Percentiles rank a stretch among this genome's conserved stretches.
These are phyloP conservation scores for Neltuma alba DNA, from an alignment of 306 rosid species.

Conservation along the genomic window DNA sequence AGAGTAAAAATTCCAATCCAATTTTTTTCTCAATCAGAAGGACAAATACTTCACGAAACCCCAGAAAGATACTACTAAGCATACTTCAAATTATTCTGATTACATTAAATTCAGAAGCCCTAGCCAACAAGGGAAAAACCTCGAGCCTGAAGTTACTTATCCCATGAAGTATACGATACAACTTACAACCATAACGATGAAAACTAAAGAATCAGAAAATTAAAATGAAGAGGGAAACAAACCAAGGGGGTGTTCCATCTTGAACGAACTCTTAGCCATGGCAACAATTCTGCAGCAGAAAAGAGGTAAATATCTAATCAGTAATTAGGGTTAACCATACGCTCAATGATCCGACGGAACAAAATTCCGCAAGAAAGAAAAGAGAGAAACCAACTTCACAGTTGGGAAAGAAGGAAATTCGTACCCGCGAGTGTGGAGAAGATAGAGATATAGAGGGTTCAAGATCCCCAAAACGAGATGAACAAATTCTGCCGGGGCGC, in stretches of 20 bases:
- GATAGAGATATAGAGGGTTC: neutral
- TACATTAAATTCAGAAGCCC: neutral
- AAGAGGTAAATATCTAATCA: neutral
- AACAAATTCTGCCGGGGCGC: neutral
- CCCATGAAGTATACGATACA: neutral
- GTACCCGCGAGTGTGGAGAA: constrained; percentile 17
- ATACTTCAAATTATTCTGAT: neutral
- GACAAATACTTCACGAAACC: neutral
- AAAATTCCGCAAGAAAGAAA: neutral
- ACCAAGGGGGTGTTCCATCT: constrained; percentile 58
- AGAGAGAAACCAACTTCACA: neutral
- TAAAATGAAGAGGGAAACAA: constrained; percentile 12
- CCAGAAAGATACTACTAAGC: neutral
- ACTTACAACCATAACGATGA: neutral
- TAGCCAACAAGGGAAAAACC: neutral
- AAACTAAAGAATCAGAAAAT: neutral
- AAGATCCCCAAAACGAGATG: constrained; percentile 3
- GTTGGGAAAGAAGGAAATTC: neutral
- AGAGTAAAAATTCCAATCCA: neutral
- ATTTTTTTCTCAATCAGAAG: neutral
- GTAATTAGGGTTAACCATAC: constrained; percentile 33
- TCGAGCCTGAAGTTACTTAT: neutral
- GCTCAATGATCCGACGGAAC: constrained; percentile 6
- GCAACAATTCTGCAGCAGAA: constrained; percentile 35
- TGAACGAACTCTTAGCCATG: constrained; percentile 57